A percentile compares a stretch with the other conserved stretches of the same genome.
Evolutionary conservation across 2,329 filamentous ascomycete genomes (phyloP).

Genomic region (Magnaporthales sp.): DNA sequence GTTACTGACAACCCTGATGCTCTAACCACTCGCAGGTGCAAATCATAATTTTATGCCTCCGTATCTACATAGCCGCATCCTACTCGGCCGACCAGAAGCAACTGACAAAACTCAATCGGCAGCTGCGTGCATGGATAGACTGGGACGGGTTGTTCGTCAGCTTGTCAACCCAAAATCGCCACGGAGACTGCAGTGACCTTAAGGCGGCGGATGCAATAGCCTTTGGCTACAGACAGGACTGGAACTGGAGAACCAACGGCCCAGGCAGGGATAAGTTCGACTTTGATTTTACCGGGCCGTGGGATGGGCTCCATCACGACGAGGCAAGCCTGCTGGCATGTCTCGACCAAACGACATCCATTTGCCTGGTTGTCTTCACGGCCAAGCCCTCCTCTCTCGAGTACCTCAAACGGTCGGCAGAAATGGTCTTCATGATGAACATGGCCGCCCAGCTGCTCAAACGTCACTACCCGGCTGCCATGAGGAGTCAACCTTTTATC

Average conservation of each 20-base stretch:
- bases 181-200: slow-evolving; percentile 4
- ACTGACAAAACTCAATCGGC: not conserved
- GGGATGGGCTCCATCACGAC: not conserved
- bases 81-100: not conserved
- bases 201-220: not conserved
- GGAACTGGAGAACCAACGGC: not conserved
- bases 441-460: not conserved
- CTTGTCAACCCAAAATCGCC: not conserved
- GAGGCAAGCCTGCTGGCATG: not conserved
- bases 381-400: not conserved
- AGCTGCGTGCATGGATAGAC: too few species aligned
- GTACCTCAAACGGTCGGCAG: not conserved
- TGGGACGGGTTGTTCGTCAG: not conserved
- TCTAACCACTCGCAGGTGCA: not conserved
- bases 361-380: not conserved
- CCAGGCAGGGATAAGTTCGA: not conserved
- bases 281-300: not conserved
- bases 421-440: not conserved
- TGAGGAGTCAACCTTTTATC: slow-evolving; percentile 3
- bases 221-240: not conserved
- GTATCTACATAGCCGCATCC: not conserved
- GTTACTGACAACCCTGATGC: too few species aligned
- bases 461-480: not conserved
- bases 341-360: not conserved
- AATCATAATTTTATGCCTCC: not conserved